Conservation (phyloP, 2,329 filamentous ascomycete species). For the Zelopaecilomyces penicillatus region DNA sequence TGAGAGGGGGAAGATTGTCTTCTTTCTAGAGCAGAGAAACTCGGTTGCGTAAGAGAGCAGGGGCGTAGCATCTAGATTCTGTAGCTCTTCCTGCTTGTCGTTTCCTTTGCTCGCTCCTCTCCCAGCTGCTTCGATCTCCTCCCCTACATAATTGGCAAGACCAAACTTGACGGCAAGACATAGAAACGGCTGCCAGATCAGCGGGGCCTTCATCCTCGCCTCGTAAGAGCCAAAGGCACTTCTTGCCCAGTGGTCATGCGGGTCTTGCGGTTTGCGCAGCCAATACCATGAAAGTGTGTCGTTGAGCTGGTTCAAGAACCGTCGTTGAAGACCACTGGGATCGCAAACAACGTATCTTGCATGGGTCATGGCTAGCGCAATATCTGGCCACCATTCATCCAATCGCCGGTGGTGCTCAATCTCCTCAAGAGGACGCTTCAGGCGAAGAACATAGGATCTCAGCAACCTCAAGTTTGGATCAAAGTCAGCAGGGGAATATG, state of each 20-base stretch:
- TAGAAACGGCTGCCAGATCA: constrained; percentile 22
- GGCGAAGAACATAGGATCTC: constrained; percentile 24
- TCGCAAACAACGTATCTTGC: constrained; percentile 20
- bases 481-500: constrained; percentile 9
- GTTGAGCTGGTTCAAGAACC: constrained; percentile 21
- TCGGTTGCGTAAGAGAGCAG: constrained; percentile 25
- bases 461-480: constrained; percentile 24
- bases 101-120: neutral
- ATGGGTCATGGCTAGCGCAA: constrained; percentile 28
- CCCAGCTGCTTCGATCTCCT: constrained; percentile 12
- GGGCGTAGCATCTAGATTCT: constrained; percentile 15
- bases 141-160: constrained; percentile 18
- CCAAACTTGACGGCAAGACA: constrained; percentile 26
- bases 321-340: constrained; percentile 7
- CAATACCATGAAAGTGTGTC: constrained; percentile 23
- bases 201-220: constrained; percentile 20
- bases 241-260: constrained; percentile 25
- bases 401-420: constrained; percentile 28
- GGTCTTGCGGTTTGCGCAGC: constrained; percentile 16
- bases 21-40: constrained; percentile 24
- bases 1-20: constrained; percentile 26
- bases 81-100: neutral
- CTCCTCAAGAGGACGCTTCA: constrained; percentile 25
- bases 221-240: constrained; percentile 23
- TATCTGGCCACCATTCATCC: constrained; percentile 31